Conservation (phyloP, 2,329 filamentous ascomycete genomes). For the Periconia sp. region DNA sequence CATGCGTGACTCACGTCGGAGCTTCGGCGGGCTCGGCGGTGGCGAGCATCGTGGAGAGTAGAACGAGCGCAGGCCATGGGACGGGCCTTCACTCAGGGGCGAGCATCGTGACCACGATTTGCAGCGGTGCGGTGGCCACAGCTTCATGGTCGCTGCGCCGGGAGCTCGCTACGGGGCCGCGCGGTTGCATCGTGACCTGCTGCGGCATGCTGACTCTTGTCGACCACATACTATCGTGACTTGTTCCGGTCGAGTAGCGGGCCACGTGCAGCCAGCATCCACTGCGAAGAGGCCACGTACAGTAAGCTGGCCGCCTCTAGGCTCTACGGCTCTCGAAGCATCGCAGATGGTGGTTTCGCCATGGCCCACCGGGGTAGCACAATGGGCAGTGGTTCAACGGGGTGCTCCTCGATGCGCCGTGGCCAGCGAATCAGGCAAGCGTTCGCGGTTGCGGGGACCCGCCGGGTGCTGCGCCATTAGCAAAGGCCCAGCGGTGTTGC, state of each 20-base stretch:
- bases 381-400: too few species aligned
- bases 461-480: conserved; percentile 11
- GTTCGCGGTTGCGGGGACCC: conserved; percentile 6
- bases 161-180: conserved; percentile 6
- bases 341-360: too few species aligned
- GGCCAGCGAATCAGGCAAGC: conserved; percentile 4
- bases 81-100: conserved; percentile 13
- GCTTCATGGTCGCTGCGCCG: conserved; percentile 11
- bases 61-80: conserved; percentile 12
- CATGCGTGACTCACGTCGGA: too few species aligned
- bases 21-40: too few species aligned
- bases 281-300: conserved; percentile 35
- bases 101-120: conserved; percentile 28
- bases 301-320: conserved; percentile 15
- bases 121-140: conserved; percentile 30
- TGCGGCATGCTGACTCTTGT: conserved; percentile 17
- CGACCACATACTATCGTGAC: too few species aligned
- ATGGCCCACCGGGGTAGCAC: too few species aligned
- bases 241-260: too few species aligned
- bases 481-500: conserved; percentile 14
- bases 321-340: too few species aligned
- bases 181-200: conserved; percentile 19
- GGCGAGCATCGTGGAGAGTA: conserved; percentile 24
- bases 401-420: too few species aligned
- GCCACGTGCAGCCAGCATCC: conserved; percentile 34